These are phyloP conservation scores for Carpinus fangiana DNA, from an alignment of 306 rosid species.

Conservation along the genomic window DNA sequence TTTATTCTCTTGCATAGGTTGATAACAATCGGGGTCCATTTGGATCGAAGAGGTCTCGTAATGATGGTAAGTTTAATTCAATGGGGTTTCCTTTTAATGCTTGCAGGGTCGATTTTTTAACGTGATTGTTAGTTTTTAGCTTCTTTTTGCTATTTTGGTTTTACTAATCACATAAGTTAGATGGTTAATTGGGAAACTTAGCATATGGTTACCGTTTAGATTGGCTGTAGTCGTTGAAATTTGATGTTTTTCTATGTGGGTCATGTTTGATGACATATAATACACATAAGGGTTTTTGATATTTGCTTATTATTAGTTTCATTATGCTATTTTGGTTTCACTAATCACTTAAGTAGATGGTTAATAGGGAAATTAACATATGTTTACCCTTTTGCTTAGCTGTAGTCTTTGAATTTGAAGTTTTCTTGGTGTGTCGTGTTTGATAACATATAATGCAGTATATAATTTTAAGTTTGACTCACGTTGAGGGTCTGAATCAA, in stretches of 20 bases:
- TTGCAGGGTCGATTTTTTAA: background rate
- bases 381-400: background rate
- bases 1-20: slow-evolving; percentile 22
- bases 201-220: background rate
- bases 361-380: background rate
- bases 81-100: background rate
- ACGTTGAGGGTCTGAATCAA: background rate
- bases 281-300: background rate
- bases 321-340: background rate
- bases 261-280: background rate
- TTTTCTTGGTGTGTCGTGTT: background rate
- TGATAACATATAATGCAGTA: background rate
- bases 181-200: background rate
- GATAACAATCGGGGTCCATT: slow-evolving; percentile 41
- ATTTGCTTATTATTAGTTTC: background rate
- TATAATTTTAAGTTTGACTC: background rate
- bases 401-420: background rate
- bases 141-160: background rate
- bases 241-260: background rate
- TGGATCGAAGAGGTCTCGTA: slow-evolving; percentile 43
- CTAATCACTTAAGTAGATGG: background rate
- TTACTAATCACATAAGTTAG: background rate
- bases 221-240: background rate
- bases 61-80: slow-evolving; percentile 32
- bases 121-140: too few relatives aligned